Conservation (phyloP, 306 rosid species). For the Castanea crenata region DNA sequence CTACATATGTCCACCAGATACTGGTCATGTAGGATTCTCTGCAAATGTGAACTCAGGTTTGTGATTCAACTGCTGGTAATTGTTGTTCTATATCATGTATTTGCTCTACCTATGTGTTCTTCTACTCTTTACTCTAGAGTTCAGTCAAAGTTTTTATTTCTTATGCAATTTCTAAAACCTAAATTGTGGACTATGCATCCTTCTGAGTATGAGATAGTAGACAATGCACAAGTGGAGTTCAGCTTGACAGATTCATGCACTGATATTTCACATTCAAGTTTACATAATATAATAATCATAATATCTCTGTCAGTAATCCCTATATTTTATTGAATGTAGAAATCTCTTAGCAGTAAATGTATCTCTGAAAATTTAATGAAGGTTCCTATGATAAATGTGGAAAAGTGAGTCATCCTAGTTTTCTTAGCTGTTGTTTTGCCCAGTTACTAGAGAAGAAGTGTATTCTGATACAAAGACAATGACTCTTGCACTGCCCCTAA, state of each 20-base stretch:
- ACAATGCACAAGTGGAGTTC: not conserved
- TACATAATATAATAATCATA: not conserved
- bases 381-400: too few species aligned
- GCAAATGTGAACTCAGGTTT: conserved; percentile 65
- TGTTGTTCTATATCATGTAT: not conserved
- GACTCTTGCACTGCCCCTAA: not conserved
- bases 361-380: too few species aligned
- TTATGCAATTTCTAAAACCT: not conserved
- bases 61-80: conserved; percentile 21
- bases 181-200: not conserved
- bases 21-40: conserved; percentile 46
- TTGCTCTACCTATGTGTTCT: not conserved
- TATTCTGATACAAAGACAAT: too few species aligned
- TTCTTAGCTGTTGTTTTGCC: too few species aligned
- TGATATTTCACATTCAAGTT: not conserved
- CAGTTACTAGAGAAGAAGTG: too few species aligned
- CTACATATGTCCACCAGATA: conserved; percentile 34
- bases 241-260: not conserved
- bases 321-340: not conserved
- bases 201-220: not conserved
- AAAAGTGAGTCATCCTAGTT: too few species aligned
- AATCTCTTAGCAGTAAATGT: not conserved
- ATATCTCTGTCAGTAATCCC: not conserved
- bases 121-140: not conserved
- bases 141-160: not conserved